phyloP scores from a whole-genome alignment of 2,329 filamentous ascomycete species.

The Trichophyton mentagrophytes region DNA sequence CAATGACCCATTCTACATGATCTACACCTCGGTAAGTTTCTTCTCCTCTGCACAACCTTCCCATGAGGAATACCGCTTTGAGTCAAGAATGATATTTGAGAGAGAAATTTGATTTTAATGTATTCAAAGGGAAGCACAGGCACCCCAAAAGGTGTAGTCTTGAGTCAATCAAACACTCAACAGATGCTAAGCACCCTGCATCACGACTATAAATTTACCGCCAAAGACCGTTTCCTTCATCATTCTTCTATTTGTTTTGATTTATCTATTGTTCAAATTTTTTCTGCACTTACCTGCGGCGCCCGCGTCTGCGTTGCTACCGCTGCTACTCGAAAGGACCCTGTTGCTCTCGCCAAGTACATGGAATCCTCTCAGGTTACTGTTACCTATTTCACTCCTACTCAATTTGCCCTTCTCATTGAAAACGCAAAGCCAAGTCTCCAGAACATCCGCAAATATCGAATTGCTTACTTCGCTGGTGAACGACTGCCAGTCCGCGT shows the following conservation, averaged over 20 bases:
- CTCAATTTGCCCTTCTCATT: conserved; percentile 15
- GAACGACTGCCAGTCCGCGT: conserved; percentile 33
- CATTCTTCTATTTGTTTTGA: conserved; percentile 14
- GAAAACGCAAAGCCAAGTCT: conserved; percentile 13
- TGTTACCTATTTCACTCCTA: conserved; percentile 16
- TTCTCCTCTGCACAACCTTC: neutral
- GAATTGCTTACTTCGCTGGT: conserved; percentile 13
- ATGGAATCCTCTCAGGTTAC: conserved; percentile 13
- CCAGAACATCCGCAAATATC: conserved; percentile 12
- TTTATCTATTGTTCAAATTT: conserved; percentile 15
- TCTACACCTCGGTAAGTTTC: conserved; percentile 16
- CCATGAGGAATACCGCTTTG: neutral
- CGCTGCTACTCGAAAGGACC: conserved; percentile 13
- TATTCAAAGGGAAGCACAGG: conserved; percentile 15
- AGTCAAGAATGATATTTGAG: neutral
- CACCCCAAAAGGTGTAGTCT: conserved; percentile 32
- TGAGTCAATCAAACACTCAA: conserved; percentile 14
- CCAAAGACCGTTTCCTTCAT: conserved; percentile 12
- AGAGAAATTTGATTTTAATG: conserved; percentile 5
- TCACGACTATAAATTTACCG: conserved; percentile 10
- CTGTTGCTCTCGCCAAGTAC: conserved; percentile 13
- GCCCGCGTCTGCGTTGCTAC: conserved; percentile 14
- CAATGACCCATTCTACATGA: conserved; percentile 15
- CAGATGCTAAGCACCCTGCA: conserved; percentile 15
- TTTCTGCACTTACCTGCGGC: conserved; percentile 14